phyloP scores from a whole-genome alignment of 2,329 filamentous ascomycete species.

The Sclerotinia trifoliorum region DNA sequence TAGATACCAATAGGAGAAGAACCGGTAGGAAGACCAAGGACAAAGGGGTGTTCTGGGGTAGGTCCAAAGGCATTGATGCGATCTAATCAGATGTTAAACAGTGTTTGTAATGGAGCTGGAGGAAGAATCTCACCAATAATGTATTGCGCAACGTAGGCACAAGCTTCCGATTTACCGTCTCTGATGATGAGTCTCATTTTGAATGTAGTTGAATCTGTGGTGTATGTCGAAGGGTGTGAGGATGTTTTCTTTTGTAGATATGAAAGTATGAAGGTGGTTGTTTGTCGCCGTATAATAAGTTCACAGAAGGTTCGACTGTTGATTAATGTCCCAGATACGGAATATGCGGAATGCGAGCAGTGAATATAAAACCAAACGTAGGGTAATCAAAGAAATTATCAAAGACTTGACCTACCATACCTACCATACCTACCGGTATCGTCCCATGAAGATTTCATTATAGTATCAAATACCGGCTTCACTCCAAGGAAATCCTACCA shows the following conservation, averaged over 20 bases:
- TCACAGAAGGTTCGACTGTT: not conserved
- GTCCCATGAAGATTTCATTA: slow-evolving; percentile 3
- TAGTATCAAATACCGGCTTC: not conserved
- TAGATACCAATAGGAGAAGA: slow-evolving; percentile 79
- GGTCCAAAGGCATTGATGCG: slow-evolving; percentile 77
- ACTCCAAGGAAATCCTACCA: slow-evolving; percentile 3
- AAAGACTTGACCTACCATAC: slow-evolving; percentile 12
- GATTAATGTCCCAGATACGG: not conserved
- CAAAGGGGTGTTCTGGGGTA: slow-evolving; percentile 70
- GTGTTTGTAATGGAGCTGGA: not conserved
- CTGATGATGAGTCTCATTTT: slow-evolving; percentile 80
- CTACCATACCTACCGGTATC: not conserved
- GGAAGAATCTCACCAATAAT: slow-evolving; percentile 59
- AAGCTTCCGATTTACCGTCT: slow-evolving; percentile 66
- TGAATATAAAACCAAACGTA: slow-evolving; percentile 14
- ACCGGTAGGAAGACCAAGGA: slow-evolving; percentile 79
- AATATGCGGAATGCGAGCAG: slow-evolving; percentile 2
- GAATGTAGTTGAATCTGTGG: slow-evolving; percentile 19
- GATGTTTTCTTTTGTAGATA: not conserved
- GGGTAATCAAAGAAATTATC: slow-evolving; percentile 23
- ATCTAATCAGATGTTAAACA: slow-evolving; percentile 45
- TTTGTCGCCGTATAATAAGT: slow-evolving; percentile 4
- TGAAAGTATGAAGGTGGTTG: not conserved
- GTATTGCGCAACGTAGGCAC: slow-evolving; percentile 77
- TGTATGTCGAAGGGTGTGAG: not conserved